Evolutionary conservation across 805 yeast species (phyloP), one percentile per base, ranked within the genome.

Genomic region (Hanseniaspora thailandica): DNA sequence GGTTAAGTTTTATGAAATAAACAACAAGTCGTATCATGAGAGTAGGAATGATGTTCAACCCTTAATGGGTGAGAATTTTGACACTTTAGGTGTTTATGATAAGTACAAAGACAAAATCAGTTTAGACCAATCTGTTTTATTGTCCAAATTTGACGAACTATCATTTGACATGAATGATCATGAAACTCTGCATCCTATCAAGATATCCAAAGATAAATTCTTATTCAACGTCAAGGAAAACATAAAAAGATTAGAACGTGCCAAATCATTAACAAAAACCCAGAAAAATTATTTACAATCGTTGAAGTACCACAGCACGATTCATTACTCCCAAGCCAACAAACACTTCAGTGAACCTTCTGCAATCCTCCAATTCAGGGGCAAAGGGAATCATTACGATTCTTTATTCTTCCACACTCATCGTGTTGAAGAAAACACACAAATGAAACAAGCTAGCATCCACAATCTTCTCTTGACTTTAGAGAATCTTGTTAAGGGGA

Each of bases 371-470:
- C 61, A 58, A 23, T 61, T 61, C 26, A 46, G 45, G 15, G 56
- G 57, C 9, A 55, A 56, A 48, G 69, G 69, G 9, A 54, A 56
- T 26, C 84, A 80, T 62, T 76, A 77, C 57, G 85, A 81, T 61
- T 73, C 73, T 70, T 63, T 82, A 49, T 81, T 81, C 56, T 80
- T 78, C 67, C 73, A 73, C 57, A 82, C 81, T 60, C 67, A 65
- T 43, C 57, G 57, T 2, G 36, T 58, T 10, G 67, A 71, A 62
- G 63, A 67, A 56, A 71, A 76, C 23, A 76, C 66, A 61, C 52
- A 56, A 15, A 56, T 61, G 31, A 60, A 59, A 53, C 55, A 60
- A 38, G 46, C 60, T 7, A 54, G 62, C 33, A 41, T 66, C 23
- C 81, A 77, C 59, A 67, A 78, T 19, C 52, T 77, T 41, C 63